Conservation (phyloP, 495 filamentous ascomycete species). For the Chaetomium tenue region DNA sequence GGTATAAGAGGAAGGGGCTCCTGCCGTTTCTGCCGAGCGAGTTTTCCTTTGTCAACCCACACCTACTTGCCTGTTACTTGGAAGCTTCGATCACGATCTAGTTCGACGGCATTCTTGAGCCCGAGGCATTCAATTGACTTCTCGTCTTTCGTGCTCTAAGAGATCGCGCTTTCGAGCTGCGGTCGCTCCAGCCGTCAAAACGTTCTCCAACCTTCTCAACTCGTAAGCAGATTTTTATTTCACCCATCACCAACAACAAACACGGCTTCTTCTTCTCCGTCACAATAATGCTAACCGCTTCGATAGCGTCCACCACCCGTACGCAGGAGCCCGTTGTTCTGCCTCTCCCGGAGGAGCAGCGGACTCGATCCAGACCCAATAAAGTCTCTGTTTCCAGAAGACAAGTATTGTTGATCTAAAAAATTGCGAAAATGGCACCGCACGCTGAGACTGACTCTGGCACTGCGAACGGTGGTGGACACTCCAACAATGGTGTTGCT, state of each 20-base stretch:
- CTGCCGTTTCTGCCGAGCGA: neutral
- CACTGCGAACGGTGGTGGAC: constrained; percentile 71
- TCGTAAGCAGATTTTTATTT: constrained; percentile 56
- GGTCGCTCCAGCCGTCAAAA: constrained; percentile 66
- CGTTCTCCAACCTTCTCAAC: constrained; percentile 89
- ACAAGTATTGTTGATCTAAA: constrained; percentile 13
- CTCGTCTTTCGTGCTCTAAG: constrained; percentile 22
- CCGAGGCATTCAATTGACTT: constrained; percentile 10
- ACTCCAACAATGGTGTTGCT: constrained; percentile 58
- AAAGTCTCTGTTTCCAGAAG: constrained; percentile 37
- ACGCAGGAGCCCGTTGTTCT: constrained; percentile 94
- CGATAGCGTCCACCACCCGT: constrained; percentile 86
- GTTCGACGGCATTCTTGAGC: neutral
- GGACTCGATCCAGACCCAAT: constrained; percentile 66
- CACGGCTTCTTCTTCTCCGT: neutral
- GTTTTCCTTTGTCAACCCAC: constrained; percentile 6
- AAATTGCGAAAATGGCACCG: constrained; percentile 70
- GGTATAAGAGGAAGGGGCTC: constrained; percentile 13
- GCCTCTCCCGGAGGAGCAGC: constrained; percentile 82
- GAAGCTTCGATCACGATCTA: neutral
- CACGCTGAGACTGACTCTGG: constrained; percentile 77
- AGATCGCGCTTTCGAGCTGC: constrained; percentile 55
- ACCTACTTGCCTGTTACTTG: neutral
- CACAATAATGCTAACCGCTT: constrained; percentile 17
- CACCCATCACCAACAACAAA: no score